phyloP scores from a whole-genome alignment of 495 filamentous ascomycete genomes.

The Eremomyces bilateralis region DNA sequence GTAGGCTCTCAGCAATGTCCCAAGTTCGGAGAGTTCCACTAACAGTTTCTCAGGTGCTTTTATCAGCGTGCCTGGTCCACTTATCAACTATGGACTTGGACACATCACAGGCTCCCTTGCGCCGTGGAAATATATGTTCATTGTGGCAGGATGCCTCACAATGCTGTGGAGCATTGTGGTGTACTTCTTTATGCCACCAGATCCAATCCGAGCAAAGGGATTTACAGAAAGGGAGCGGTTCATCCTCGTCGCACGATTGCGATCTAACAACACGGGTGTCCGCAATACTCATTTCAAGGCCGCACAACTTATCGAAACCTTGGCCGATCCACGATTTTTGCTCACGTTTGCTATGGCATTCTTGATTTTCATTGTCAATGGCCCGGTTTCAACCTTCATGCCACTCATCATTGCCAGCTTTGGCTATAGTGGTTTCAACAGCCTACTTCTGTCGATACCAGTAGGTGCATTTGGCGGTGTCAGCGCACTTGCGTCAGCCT shows the following conservation, averaged over 20 bases:
- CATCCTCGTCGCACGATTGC: conserved; percentile 30
- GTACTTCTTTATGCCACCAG: conserved; percentile 25
- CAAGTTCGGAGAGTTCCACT: neutral
- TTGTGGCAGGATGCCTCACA: conserved; percentile 40
- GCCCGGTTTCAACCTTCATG: neutral
- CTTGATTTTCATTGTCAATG: neutral
- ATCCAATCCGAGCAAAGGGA: conserved; percentile 23
- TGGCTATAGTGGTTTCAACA: neutral
- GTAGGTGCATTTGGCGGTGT: neutral
- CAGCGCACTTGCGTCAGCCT: neutral
- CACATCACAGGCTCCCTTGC: conserved; percentile 35
- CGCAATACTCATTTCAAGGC: conserved; percentile 29
- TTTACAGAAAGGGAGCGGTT: conserved; percentile 26
- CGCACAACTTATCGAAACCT: conserved; percentile 26
- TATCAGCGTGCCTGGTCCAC: conserved; percentile 43
- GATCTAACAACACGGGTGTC: conserved; percentile 30
- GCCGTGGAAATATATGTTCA: conserved; percentile 51
- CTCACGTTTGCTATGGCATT: conserved; percentile 14
- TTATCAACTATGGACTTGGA: conserved; percentile 47
- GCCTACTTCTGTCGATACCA: neutral
- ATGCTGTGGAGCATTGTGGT: conserved; percentile 36
- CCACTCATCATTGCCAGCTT: neutral
- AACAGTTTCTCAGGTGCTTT: neutral
- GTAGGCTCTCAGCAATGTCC: conserved; percentile 26
- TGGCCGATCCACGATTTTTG: conserved; percentile 29